These are phyloP conservation scores for Candida xiaguanensis DNA, from an alignment of 805 yeast species.

Conservation along the genomic window DNA sequence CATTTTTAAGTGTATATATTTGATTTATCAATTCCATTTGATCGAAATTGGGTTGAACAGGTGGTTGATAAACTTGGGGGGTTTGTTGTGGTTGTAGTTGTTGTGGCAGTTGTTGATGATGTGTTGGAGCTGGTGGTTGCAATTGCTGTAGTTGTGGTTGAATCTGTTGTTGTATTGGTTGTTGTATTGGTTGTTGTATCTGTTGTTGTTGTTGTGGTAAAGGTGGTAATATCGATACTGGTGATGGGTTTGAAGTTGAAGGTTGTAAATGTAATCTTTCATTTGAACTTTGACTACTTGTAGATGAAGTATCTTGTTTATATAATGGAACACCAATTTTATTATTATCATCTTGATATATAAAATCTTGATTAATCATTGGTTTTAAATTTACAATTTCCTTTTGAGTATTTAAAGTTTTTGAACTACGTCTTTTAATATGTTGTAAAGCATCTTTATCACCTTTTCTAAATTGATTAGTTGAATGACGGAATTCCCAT, in stretches of 20 bases:
- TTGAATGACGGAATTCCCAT: constrained; percentile 91
- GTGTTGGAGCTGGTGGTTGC: not conserved
- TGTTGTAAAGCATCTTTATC: constrained; percentile 67
- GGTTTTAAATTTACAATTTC: constrained; percentile 36
- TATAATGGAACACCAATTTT: not conserved
- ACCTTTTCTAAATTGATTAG: constrained; percentile 76
- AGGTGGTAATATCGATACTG: constrained; percentile 5
- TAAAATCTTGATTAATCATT: constrained; percentile 6
- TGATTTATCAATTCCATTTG: constrained; percentile 33
- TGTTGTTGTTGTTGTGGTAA: constrained; percentile 1
- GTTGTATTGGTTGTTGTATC: constrained; percentile 8
- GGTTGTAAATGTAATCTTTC: constrained; percentile 2
- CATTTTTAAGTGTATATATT: constrained; percentile 38
- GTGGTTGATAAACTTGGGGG: not conserved
- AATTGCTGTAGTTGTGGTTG: not conserved
- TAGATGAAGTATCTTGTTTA: not conserved
- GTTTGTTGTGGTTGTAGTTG: constrained; percentile 2
- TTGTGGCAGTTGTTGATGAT: constrained; percentile 10
- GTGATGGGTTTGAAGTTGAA: constrained; percentile 8
- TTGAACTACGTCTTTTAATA: constrained; percentile 72
- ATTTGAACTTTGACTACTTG: constrained; percentile 5
- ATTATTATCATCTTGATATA: not conserved
- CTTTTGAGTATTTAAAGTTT: constrained; percentile 34
- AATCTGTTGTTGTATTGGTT: constrained; percentile 5
- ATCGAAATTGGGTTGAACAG: constrained; percentile 3